Evolutionary conservation across 2,329 filamentous ascomycete species (phyloP), one percentile per base, ranked within the genome.

Genomic region (Orbilia quercus): DNA sequence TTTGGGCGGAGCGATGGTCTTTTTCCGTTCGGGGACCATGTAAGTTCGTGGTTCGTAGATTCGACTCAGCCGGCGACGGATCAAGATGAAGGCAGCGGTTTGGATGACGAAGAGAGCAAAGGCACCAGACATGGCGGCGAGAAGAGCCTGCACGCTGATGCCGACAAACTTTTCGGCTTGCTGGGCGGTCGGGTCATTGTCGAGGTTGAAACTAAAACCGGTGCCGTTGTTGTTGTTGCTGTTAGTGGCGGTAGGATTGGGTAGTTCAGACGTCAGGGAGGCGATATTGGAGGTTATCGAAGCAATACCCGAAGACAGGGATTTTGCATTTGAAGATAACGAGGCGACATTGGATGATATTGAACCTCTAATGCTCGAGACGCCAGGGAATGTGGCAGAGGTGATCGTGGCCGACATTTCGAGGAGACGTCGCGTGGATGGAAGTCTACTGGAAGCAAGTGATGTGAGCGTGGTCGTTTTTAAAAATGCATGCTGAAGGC

Each of bases 11-110:
- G 60, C 25, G 34, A 40, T 34, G 3, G 66, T 63, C 58, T 71
- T 71, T 64, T 71, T 71, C 7, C 66, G 58, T 38, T 71, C 66
- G 34, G 66, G 66, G 23, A 71, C 66, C 66, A 71, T 71, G 25
- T 71, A 71, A 4, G 66, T 71, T 58, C 66, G 48, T 1, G 66
- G 66, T 53, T 71, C 66, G 58, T 71, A 71, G 23, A 71, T 71
- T 57, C 66, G 57, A 7, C 48, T 42, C 1, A 71, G 42, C 6
- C 58, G 50, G 16, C 66, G 66, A 18, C 66, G 66, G 25, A 71
- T 63, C 31, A 71, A 2, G 14, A 71, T 4, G 25, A 71, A 71
- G 7, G 55, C 40, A 31, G 36, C 48, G 11, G 66, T 71, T 57
- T 71, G 66, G 51, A 71, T 58, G 18, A 71, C 50, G 47, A 71